Percentiles rank a stretch among this genome's conserved stretches.
Conservation (phyloP, 331 rosid species). For the Quercus phellos region DNA sequence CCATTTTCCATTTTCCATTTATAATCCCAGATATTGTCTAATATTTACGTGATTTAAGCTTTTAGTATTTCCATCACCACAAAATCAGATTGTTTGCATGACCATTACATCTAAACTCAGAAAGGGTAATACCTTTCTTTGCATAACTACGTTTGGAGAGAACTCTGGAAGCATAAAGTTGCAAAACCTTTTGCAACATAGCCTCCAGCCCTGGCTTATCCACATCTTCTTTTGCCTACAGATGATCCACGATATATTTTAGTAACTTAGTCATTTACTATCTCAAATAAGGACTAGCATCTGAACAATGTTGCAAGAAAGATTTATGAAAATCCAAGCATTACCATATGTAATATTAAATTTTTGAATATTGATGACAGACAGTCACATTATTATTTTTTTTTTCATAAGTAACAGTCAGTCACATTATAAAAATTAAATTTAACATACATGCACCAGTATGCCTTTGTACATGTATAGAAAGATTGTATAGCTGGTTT, state of each 20-base stretch:
- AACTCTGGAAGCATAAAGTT: conserved; percentile 78
- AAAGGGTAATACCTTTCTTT: conserved; percentile 46
- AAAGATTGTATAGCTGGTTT: background rate
- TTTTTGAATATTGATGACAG: background rate
- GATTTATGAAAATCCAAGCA: conserved; percentile 2
- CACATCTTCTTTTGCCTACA: conserved; percentile 87
- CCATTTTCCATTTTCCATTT: background rate
- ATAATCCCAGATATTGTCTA: background rate
- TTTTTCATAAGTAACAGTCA: background rate
- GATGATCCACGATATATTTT: conserved; percentile 16
- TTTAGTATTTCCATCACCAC: background rate
- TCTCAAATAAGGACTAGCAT: background rate
- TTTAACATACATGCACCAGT: background rate
- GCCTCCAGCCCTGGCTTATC: conserved; percentile 98
- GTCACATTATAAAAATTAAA: background rate
- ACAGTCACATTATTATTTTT: background rate
- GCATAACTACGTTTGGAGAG: conserved; percentile 86
- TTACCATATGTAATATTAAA: background rate
- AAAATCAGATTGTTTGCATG: conserved; percentile 15
- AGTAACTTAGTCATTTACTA: background rate
- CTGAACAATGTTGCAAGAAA: conserved; percentile 3
- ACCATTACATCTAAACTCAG: background rate
- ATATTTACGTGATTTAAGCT: background rate
- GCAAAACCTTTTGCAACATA: conserved; percentile 93
- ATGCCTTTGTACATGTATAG: background rate